phyloP scores from a whole-genome alignment of 2,329 filamentous ascomycete species.

The Leptographium radiaticola region DNA sequence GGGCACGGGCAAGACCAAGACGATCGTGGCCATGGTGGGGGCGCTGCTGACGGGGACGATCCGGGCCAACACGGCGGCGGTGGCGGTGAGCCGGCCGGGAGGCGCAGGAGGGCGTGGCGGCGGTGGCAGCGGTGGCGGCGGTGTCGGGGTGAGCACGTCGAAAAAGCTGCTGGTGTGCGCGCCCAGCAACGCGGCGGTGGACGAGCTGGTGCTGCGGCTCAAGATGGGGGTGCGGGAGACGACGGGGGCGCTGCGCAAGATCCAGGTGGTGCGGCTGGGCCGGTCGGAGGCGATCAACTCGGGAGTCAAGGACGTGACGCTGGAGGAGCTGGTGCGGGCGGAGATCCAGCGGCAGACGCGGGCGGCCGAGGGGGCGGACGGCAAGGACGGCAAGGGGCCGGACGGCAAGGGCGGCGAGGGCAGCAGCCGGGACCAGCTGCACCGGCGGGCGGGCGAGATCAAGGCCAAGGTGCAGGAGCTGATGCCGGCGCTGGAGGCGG shows the following conservation, averaged over 20 bases:
- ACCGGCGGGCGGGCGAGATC: constrained; percentile 53
- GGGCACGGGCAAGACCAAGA: constrained; percentile 96
- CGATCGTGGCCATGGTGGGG: constrained; percentile 91
- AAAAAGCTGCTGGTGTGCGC: constrained; percentile 95
- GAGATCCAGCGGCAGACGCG: constrained; percentile 34
- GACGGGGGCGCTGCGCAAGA: constrained; percentile 56
- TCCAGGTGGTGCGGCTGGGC: constrained; percentile 82
- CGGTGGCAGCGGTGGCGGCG: constrained; percentile 17
- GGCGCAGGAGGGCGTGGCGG: constrained; percentile 16
- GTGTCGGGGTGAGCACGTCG: constrained; percentile 22
- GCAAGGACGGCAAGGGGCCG: not conserved
- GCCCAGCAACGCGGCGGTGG: constrained; percentile 96
- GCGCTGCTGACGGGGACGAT: constrained; percentile 56
- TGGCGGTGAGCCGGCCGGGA: constrained; percentile 29
- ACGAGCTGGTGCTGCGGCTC: constrained; percentile 86
- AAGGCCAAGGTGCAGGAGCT: constrained; percentile 62
- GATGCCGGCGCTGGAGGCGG: constrained; percentile 58
- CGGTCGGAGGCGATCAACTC: constrained; percentile 86
- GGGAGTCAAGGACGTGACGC: constrained; percentile 77
- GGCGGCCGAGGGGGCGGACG: not conserved
- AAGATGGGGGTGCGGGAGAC: constrained; percentile 75
- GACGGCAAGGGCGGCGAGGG: not conserved
- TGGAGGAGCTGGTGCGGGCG: constrained; percentile 78
- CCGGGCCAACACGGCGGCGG: constrained; percentile 27
- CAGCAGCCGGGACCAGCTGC: constrained; percentile 41